Conservation (phyloP, 495 filamentous ascomycete genomes). For the Neurospora africana region DNA sequence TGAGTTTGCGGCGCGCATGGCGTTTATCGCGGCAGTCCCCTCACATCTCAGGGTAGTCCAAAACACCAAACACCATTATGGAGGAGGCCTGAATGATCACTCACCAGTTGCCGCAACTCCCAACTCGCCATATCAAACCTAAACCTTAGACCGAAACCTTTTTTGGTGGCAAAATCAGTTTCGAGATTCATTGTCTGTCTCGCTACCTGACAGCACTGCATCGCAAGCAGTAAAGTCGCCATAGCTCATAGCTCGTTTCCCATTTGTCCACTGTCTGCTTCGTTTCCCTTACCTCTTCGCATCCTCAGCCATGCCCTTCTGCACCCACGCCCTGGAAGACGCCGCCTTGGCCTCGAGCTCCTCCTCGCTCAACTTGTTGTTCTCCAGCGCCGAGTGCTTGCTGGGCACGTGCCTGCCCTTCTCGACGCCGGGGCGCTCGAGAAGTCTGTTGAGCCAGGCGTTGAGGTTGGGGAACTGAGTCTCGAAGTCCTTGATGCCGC, state of each 20-base stretch:
- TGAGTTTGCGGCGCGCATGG: background rate
- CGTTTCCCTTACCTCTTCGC: conserved; percentile 42
- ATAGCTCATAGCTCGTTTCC: background rate
- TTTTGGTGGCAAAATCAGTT: background rate
- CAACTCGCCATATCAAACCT: background rate
- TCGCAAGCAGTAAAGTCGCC: background rate
- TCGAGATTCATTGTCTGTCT: background rate
- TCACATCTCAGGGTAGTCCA: background rate
- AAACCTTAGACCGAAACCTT: background rate
- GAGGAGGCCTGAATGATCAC: too few relatives aligned
- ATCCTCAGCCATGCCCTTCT: conserved; percentile 54
- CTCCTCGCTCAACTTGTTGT: conserved; percentile 27
- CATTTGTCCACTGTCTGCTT: background rate
- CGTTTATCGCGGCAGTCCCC: background rate
- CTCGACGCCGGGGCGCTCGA: conserved; percentile 55
- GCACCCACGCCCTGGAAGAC: conserved; percentile 46
- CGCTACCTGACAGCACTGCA: background rate
- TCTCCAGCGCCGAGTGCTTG: conserved; percentile 50
- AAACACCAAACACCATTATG: background rate
- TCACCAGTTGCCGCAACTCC: too few relatives aligned
- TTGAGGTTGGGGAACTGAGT: conserved; percentile 51
- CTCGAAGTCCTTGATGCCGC: conserved; percentile 64
- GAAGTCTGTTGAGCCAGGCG: conserved; percentile 57
- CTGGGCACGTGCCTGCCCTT: conserved; percentile 72
- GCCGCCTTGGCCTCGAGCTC: conserved; percentile 42